Conservation (phyloP, 257 asterid species). For the Penstemon davidsonii region DNA sequence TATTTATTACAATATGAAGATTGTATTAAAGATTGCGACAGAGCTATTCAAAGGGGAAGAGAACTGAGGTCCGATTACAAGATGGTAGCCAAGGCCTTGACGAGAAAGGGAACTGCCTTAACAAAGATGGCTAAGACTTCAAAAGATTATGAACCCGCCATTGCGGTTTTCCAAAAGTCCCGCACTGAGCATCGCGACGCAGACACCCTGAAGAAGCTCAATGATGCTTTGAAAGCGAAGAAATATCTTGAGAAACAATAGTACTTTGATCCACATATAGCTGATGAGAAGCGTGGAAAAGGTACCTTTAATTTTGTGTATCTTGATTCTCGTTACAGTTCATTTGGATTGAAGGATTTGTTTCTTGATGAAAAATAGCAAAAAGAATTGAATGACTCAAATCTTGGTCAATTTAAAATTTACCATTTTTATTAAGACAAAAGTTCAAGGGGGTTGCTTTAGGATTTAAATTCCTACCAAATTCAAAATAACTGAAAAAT, state of each 20-base stretch:
- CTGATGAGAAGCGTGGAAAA: conserved; percentile 97
- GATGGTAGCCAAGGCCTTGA: conserved; percentile 89
- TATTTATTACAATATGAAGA: conserved; percentile 57
- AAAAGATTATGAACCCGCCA: conserved; percentile 76
- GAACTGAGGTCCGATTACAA: conserved; percentile 84
- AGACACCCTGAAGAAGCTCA: conserved; percentile 82
- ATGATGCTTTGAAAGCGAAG: conserved; percentile 93
- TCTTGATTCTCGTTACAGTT: neutral
- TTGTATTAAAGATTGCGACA: conserved; percentile 86
- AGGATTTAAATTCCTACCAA: too few species aligned
- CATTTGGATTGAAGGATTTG: too few species aligned
- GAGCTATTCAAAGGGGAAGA: conserved; percentile 93
- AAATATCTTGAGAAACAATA: conserved; percentile 88
- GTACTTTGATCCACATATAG: conserved; percentile 75
- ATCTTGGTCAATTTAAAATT: too few species aligned
- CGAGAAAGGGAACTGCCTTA: conserved; percentile 90
- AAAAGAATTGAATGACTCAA: too few species aligned
- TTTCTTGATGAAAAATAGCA: too few species aligned
- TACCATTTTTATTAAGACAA: too few species aligned
- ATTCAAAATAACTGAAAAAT: too few species aligned
- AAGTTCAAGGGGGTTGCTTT: too few species aligned
- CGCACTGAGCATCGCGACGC: conserved; percentile 93
- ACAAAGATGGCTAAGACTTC: conserved; percentile 76
- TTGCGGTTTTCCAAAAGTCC: conserved; percentile 88
- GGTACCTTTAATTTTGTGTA: conserved; percentile 35